Percentiles rank a stretch among this genome's conserved stretches.
These are phyloP conservation scores for Phlebiopsis gigantea DNA, from an alignment of 768 basidiomycete genomes.

Conservation along the genomic window DNA sequence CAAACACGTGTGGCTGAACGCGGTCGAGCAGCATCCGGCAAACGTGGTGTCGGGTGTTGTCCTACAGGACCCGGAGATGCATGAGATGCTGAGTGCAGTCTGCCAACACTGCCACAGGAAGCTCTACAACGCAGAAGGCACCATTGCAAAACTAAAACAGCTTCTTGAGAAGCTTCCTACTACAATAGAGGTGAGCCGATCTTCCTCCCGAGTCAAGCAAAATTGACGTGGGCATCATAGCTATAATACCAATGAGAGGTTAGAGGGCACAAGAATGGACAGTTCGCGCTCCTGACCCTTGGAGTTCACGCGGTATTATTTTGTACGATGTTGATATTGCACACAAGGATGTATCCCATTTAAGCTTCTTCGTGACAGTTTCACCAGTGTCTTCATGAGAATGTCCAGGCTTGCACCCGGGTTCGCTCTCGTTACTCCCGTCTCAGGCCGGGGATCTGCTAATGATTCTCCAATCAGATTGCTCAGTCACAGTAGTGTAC, in stretches of 20 bases:
- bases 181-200: slow-evolving; percentile 14
- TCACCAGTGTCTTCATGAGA: too few relatives aligned
- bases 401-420: neutral
- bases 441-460: neutral
- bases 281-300: too few relatives aligned
- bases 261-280: too few relatives aligned
- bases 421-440: neutral
- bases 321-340: neutral
- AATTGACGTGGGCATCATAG: neutral
- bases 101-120: slow-evolving; percentile 15
- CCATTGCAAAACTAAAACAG: slow-evolving; percentile 13
- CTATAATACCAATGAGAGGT: neutral
- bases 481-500: neutral
- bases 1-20: slow-evolving; percentile 15
- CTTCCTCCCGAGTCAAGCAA: too few relatives aligned
- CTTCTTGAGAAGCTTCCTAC: slow-evolving; percentile 15
- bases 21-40: slow-evolving; percentile 12
- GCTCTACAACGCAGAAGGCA: slow-evolving; percentile 14
- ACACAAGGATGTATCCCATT: neutral
- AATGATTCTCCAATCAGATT: neutral
- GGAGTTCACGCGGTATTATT: neutral
- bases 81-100: slow-evolving; percentile 8
- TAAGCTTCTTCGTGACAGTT: neutral
- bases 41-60: slow-evolving; percentile 7
- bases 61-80: slow-evolving; percentile 8